Evolutionary conservation across 2,329 filamentous ascomycete genomes (phyloP).

Genomic region (Calonectria henricotiae): DNA sequence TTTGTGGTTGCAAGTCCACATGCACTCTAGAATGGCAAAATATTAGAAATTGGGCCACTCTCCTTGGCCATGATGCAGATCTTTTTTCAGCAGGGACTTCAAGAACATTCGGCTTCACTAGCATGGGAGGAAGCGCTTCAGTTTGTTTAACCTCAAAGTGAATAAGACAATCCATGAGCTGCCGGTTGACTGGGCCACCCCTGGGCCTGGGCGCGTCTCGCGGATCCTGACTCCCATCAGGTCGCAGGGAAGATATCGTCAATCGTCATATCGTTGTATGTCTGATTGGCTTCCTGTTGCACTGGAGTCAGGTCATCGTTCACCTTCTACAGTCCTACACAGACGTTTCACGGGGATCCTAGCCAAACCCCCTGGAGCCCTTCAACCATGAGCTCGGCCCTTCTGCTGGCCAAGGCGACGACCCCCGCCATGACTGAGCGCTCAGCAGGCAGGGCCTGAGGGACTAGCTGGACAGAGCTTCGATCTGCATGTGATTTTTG

Average conservation of each 20-base stretch:
- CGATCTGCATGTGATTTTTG: slow-evolving; percentile 16
- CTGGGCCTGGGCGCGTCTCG: background rate
- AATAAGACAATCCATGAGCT: background rate
- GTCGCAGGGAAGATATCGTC: background rate
- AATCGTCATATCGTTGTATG: background rate
- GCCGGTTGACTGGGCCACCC: background rate
- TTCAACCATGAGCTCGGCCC: slow-evolving; percentile 2
- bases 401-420: background rate
- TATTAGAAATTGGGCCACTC: background rate
- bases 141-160: background rate
- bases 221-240: background rate
- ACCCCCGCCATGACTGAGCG: slow-evolving; percentile 3
- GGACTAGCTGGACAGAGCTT: slow-evolving; percentile 11
- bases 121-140: too few relatives aligned
- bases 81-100: background rate
- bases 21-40: background rate
- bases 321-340: background rate
- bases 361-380: background rate
- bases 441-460: background rate
- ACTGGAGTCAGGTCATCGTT: background rate
- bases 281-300: background rate
- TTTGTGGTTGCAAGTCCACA: slow-evolving; percentile 1
- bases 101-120: background rate
- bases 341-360: slow-evolving; percentile 5
- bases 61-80: slow-evolving; percentile 1